phyloP scores from a whole-genome alignment of 176 grass and related monocot genomes.

The Carex pumila region DNA sequence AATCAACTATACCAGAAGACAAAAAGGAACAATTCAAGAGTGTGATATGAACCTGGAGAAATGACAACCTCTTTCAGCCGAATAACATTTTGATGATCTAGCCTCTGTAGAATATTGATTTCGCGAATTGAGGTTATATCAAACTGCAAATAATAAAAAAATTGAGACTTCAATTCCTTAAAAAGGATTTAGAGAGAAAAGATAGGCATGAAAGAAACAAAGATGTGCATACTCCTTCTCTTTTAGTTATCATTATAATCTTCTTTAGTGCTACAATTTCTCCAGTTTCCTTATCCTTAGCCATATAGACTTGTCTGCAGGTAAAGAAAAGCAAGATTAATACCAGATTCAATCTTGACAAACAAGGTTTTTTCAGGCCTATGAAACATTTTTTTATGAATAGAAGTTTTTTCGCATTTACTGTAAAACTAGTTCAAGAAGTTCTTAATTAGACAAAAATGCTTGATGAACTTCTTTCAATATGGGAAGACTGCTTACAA shows the following conservation, averaged over 20 bases:
- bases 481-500: too few relatives aligned
- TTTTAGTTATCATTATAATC: conserved; percentile 94
- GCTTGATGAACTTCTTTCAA: too few relatives aligned
- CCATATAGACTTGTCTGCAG: conserved; percentile 83
- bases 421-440: not conserved
- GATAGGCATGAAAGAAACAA: not conserved
- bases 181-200: not conserved
- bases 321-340: not conserved
- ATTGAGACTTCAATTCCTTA: not conserved
- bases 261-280: conserved; percentile 95
- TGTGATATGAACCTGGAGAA: conserved; percentile 44
- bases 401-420: not conserved
- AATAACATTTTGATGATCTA: conserved; percentile 86
- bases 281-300: conserved; percentile 62
- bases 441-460: not conserved
- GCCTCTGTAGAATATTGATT: conserved; percentile 95
- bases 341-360: not conserved
- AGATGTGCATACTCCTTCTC: conserved; percentile 46
- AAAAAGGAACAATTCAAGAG: not conserved
- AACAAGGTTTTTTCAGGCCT: not conserved
- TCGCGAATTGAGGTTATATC: conserved; percentile 84
- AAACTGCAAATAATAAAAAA: conserved; percentile 46
- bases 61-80: conserved; percentile 94
- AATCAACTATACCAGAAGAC: not conserved
- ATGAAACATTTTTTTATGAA: not conserved